Evolutionary conservation across 2,329 filamentous ascomycete genomes (phyloP), one percentile per base, ranked within the genome.

Genomic region (Exophiala bonariae): DNA sequence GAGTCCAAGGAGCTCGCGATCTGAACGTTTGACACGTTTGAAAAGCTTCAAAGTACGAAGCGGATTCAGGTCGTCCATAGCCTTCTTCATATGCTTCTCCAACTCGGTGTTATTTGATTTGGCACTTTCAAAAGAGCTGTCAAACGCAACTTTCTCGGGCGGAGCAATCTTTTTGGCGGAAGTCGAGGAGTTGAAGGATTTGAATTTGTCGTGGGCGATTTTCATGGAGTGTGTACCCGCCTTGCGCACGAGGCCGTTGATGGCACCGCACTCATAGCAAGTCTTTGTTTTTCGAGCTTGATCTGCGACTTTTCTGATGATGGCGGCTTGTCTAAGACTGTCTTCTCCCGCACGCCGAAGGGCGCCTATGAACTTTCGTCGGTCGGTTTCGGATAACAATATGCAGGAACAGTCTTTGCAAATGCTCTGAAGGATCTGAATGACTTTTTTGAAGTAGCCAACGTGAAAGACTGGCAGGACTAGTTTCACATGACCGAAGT

Each of bases 401-500:
- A 97, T 86, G 52, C 81, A 81, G 18, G 89, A 88, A 65, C 93
- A 99, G 63, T 91, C 84, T 74, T 96, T 99, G 83, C 93, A 99
- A 56, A 99, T 95, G 62, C 93, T 87, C 66, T 97, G 91, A 18
- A 99, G 77, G 46, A 96, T 91, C 35, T 85, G 85, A 64, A 95
- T 92, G 55, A 93, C 89, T 66, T 95, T 90, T 65, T 90, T 93
- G 60, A 99, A 81, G 65, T 96, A 99, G 30, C 93, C 93, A 56
- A 97, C 90, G 65, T 99, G 93, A 63, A 97, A 97, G 34, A 87
- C 89, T 3, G 93, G 93, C 41, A 99, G 76, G 1, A 92, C 89
- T 11, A 99, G 80, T 61, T 88, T 84, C 61, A 99, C 87, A 69
- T 96, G 86, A 37, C 93, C 93, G 63, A 97, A 99, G 68, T 99